These are phyloP conservation scores for Erucastrum elatum DNA, from an alignment of 345 rosid genomes.

Conservation along the genomic window DNA sequence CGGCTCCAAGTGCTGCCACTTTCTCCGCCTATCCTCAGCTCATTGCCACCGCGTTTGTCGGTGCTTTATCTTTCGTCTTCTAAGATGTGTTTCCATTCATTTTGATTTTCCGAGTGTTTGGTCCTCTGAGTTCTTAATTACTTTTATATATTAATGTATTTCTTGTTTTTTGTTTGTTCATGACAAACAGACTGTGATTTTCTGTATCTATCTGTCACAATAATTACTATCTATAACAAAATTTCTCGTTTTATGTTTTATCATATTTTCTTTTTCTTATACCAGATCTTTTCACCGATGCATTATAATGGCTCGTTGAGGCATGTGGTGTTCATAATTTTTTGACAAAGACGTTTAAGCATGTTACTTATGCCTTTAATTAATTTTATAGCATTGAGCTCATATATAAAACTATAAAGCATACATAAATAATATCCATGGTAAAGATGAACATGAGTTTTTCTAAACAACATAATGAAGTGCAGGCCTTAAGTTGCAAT, in stretches of 20 bases:
- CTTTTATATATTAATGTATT: neutral
- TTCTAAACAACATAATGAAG: neutral
- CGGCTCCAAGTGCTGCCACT: slow-evolving; percentile 37
- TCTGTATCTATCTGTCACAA: neutral
- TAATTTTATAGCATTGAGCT: neutral
- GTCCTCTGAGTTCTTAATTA: neutral
- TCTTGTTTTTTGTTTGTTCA: neutral
- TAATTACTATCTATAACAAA: slow-evolving; percentile 2
- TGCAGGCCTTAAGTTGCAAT: neutral
- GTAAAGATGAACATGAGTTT: neutral
- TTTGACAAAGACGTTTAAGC: neutral
- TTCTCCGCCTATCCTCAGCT: slow-evolving; percentile 33
- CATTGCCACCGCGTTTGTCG: slow-evolving; percentile 35
- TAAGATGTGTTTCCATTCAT: slow-evolving; percentile 23
- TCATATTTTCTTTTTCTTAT: neutral
- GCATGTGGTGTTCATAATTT: neutral
- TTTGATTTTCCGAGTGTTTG: slow-evolving; percentile 11
- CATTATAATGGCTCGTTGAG: neutral
- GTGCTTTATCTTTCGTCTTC: slow-evolving; percentile 26
- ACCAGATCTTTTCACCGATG: neutral
- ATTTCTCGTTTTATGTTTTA: neutral
- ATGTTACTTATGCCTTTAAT: neutral
- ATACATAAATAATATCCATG: neutral
- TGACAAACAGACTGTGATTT: slow-evolving; percentile 3
- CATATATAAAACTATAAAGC: neutral